Evolutionary conservation across 176 grass and related monocot species (phyloP).

Genomic region (Typha latifolia): DNA sequence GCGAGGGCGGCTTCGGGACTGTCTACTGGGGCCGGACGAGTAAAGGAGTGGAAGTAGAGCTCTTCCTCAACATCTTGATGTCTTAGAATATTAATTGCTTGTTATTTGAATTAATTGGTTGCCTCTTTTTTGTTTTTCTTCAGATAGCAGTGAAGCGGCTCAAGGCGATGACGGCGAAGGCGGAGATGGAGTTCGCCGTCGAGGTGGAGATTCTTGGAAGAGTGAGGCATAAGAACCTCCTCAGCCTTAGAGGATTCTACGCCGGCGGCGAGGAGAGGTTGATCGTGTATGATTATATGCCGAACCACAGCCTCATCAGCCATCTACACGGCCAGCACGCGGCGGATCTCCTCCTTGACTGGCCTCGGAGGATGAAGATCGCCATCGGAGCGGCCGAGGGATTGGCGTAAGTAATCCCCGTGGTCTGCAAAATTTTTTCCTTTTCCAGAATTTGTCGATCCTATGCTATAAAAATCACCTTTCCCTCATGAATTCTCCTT

Average conservation of each 20-base stretch:
- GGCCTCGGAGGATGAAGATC: conserved; percentile 45
- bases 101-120: background rate
- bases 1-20: conserved; percentile 22
- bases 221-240: conserved; percentile 56
- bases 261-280: conserved; percentile 53
- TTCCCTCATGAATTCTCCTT: no score
- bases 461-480: no score
- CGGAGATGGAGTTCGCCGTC: conserved; percentile 73
- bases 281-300: conserved; percentile 88
- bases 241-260: conserved; percentile 64
- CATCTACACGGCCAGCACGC: conserved; percentile 47
- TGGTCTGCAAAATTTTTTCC: no score
- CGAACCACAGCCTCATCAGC: conserved; percentile 62
- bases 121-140: background rate
- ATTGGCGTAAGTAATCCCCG: conserved; percentile 32
- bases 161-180: conserved; percentile 61
- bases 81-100: background rate
- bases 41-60: conserved; percentile 44
- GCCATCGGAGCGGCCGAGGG: conserved; percentile 53
- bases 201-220: conserved; percentile 77
- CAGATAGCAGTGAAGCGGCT: conserved; percentile 71
- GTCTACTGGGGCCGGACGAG: conserved; percentile 27
- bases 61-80: no score
- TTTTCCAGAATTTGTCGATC: no score
- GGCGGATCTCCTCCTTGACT: conserved; percentile 36